Evolutionary conservation across 768 basidiomycete species (phyloP).

Genomic region (Peribolospora baueri): DNA sequence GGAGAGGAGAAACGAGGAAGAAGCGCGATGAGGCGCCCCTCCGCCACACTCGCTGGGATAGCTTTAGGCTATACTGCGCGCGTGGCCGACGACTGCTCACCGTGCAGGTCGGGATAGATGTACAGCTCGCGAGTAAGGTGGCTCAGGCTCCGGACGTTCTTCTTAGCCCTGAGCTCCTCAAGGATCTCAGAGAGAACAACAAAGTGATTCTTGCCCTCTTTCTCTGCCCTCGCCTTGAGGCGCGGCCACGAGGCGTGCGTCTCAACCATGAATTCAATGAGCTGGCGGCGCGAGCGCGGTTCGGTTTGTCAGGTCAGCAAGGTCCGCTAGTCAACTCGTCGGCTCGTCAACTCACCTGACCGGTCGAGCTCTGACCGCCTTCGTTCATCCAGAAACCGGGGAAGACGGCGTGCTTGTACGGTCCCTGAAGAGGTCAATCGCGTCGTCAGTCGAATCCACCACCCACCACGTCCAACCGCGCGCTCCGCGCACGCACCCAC

Average conservation of each 20-base stretch:
- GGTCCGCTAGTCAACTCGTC: too few species aligned
- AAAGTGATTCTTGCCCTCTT: slow-evolving; percentile 24
- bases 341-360: slow-evolving; percentile 33
- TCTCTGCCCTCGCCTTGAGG: slow-evolving; percentile 38
- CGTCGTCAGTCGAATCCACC: too few species aligned
- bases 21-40: background rate
- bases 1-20: background rate
- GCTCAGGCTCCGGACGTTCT: slow-evolving; percentile 28
- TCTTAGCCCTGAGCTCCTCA: slow-evolving; percentile 21
- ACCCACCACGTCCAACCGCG: too few species aligned
- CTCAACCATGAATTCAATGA: slow-evolving; percentile 82
- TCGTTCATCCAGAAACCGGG: slow-evolving; percentile 99
- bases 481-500: slow-evolving; percentile 32
- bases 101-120: slow-evolving; percentile 86
- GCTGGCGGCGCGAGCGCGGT: slow-evolving; percentile 21
- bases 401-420: slow-evolving; percentile 53
- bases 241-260: slow-evolving; percentile 66
- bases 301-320: slow-evolving; percentile 21
- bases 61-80: background rate
- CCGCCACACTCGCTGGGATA: background rate
- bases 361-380: slow-evolving; percentile 93
- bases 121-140: slow-evolving; percentile 69
- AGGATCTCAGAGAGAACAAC: slow-evolving; percentile 44
- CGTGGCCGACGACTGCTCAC: slow-evolving; percentile 20
- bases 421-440: background rate